Evolutionary conservation across 306 rosid species (phyloP), one percentile per base, ranked within the genome.

Genomic region (Inga oerstediana): DNA sequence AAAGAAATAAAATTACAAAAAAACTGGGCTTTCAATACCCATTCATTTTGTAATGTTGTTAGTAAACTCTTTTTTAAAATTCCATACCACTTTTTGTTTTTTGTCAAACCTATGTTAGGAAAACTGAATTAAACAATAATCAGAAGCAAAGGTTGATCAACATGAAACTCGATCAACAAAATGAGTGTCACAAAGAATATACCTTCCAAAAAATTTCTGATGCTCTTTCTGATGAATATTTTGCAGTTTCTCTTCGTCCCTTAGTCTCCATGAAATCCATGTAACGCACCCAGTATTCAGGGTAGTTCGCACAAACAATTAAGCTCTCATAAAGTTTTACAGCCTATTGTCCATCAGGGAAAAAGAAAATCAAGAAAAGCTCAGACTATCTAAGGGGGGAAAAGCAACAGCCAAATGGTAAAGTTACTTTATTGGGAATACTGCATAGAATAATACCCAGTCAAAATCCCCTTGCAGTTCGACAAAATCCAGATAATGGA

Each of bases 191-290:
- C 48, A 80, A 27, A 24, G 89, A 80, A n/a, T n/a, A n/a, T n/a
- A n/a, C n/a, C n/a, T n/a, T n/a, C n/a, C n/a, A n/a, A n/a, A n/a
- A n/a, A n/a, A 82, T 88, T 87, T 85, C 89, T 49, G 98, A 92
- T 22, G 93, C 95, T 90, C 98, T 92, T 76, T 91, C 91, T 81
- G 92, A 90, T 83, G 98, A 91, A 86, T 83, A 85, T 83, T 85
- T 92, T 81, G 98, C 94, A 74, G 93, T 85, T 87, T 95, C 98
- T 90, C 98, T 86, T 89, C 97, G 98, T 77, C 98, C 98, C 80
- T 92, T 95, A 56, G 87, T 81, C 87, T 95, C 98, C 97, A 92
- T 78, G 83, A 92, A 95, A 68, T 92, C 94, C 86, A 86, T 96
- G 64, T 90, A 95, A 76, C 98, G 98, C 92, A 93, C 91, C 98